Base-by-base conservation (phyloP, 140 eudicot species). In the Stevia rebaudiana region DNA sequence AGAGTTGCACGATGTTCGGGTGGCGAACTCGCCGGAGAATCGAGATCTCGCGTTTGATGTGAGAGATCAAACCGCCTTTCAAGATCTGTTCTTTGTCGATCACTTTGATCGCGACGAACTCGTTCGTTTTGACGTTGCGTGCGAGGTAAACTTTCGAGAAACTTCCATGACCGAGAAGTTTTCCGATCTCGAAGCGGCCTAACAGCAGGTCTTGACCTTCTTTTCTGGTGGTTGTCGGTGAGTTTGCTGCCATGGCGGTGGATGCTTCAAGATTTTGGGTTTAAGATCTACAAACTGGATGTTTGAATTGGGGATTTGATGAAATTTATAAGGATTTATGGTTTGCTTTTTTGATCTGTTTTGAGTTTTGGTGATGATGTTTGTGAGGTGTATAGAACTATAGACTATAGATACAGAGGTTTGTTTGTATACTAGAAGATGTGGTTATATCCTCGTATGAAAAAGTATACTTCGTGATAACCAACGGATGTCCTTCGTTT, bases 111-210 rank as follows among this genome's bases (percentile, higher is more conserved):
- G 67, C 67, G 13, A 61, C 67, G n/a, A 39, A 61, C 40, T 61
- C 67, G 39, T 61, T 60, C 18, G 50, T 60, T 60, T 37, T 60
- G 19, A 37, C 50, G 31, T 60, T 60, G 49, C 66, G 49, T 9
- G 67, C 67, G 13, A 61, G 67, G 67, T 61, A 61, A 10, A 61
- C 67, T 40, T 61, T 61, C 21, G 67, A 61, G 37, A 61, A 61
- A 6, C 36, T 61, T 12, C 67, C 67, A 0, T 61, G 67, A 8
- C 67, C 67, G 36, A 61, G 67, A 1, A 61, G 51, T 61, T 39
- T 61, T 13, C 67, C 67, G 67, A 61, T 41, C 22, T 61, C 51
- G 36, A 1, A 61, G 4, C 67, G 67, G 67, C 30, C 30, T 6
- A 61, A 25, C 1, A 61, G 36, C 21, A 61, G 67, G 5, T 21